These are phyloP conservation scores for Lomentospora prolificans DNA, from an alignment of 2,329 filamentous ascomycete species.

Conservation along the genomic window DNA sequence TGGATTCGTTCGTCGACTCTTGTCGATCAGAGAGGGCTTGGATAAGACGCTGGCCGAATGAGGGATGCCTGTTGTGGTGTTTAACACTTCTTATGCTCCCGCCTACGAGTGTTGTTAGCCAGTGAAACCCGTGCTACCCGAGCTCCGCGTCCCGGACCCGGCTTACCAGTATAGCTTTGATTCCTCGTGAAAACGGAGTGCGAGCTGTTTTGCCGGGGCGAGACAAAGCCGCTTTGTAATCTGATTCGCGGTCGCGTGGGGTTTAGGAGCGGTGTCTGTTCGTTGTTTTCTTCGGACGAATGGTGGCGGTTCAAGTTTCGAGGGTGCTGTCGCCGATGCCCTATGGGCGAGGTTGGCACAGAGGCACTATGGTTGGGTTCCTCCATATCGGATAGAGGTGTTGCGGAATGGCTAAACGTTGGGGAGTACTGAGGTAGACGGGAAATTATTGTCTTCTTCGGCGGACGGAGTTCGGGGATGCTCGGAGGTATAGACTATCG, in stretches of 20 bases:
- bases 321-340: background rate
- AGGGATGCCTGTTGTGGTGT: constrained; percentile 48
- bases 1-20: constrained; percentile 52
- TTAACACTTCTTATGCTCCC: constrained; percentile 29
- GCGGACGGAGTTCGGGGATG: too few relatives aligned
- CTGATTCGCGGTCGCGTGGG: constrained; percentile 10
- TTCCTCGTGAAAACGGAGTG: constrained; percentile 20
- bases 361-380: background rate
- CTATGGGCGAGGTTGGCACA: background rate
- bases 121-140: too few relatives aligned
- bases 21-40: constrained; percentile 50
- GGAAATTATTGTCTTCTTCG: too few relatives aligned
- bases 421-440: too few relatives aligned
- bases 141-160: too few relatives aligned
- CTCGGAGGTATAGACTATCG: background rate
- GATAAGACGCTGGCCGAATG: constrained; percentile 51
- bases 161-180: constrained; percentile 34
- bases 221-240: constrained; percentile 16
- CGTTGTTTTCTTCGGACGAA: background rate
- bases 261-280: constrained; percentile 6
- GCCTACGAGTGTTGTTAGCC: background rate
- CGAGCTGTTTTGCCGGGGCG: constrained; percentile 1
- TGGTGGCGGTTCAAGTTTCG: background rate
- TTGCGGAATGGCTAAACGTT: too few relatives aligned
- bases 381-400: background rate